A percentile compares a stretch with the other conserved stretches of the same genome.
These are phyloP conservation scores for Pseudozyma thailandica DNA, from an alignment of 1,284 basidiomycete genomes.

Conservation along the genomic window DNA sequence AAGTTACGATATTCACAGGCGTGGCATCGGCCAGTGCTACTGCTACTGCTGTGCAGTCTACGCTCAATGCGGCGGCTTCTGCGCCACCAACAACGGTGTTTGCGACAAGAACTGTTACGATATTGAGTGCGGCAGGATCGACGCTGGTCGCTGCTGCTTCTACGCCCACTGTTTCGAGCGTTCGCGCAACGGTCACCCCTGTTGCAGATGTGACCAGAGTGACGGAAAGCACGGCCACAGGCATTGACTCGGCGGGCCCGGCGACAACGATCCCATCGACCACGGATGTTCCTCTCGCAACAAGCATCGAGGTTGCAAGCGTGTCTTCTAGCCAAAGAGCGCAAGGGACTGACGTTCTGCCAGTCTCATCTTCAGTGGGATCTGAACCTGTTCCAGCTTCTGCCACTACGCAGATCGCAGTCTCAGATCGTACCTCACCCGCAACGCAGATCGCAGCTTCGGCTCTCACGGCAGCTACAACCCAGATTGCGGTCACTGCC, in stretches of 20 bases:
- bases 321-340: background rate
- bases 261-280: background rate
- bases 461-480: too few relatives aligned
- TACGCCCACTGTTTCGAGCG: background rate
- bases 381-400: background rate
- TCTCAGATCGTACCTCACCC: background rate
- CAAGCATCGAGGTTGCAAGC: background rate
- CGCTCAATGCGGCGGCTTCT: conserved; percentile 1
- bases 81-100: background rate
- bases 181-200: background rate
- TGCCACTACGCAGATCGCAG: background rate
- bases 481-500: too few relatives aligned
- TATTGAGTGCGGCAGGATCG: background rate
- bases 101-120: background rate
- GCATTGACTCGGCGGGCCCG: too few relatives aligned
- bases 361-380: background rate
- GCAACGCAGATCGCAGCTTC: too few relatives aligned
- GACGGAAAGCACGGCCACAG: too few relatives aligned
- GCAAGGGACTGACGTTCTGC: background rate
- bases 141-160: background rate
- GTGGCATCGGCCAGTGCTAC: conserved; percentile 5
- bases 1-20: conserved; percentile 26
- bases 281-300: background rate
- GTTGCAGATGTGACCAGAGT: background rate
- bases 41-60: conserved; percentile 4